Conservation (phyloP, 768 basidiomycete species). For the Trametes villosa region DNA sequence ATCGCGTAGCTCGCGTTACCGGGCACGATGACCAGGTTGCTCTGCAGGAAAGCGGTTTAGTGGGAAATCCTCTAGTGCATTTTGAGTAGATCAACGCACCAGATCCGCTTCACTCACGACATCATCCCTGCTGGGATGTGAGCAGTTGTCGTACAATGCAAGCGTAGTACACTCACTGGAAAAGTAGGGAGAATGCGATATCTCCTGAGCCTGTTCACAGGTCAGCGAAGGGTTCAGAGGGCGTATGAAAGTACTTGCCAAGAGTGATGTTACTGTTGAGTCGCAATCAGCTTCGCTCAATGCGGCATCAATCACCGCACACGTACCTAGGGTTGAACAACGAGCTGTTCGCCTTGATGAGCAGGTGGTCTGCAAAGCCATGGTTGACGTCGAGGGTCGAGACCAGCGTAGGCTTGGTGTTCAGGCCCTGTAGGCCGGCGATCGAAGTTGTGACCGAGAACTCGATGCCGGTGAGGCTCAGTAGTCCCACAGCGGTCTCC, state of each 20-base stretch:
- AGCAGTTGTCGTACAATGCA: too few species aligned
- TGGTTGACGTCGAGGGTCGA: constrained; percentile 66
- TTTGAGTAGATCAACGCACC: constrained; percentile 35
- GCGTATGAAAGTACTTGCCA: constrained; percentile 26
- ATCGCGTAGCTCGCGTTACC: constrained; percentile 62
- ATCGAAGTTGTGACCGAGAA: constrained; percentile 65
- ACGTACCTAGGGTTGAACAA: constrained; percentile 61
- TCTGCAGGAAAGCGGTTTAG: constrained; percentile 37
- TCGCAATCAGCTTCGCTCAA: constrained; percentile 19
- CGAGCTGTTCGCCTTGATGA: constrained; percentile 64
- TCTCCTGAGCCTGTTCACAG: constrained; percentile 53
- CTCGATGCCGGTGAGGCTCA: constrained; percentile 57
- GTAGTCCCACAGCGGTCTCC: constrained; percentile 65
- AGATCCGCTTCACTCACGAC: constrained; percentile 63
- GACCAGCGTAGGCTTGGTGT: constrained; percentile 58
- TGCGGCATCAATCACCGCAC: background rate
- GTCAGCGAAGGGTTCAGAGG: constrained; percentile 31
- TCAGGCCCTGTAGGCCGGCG: constrained; percentile 66
- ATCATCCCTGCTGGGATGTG: constrained; percentile 36
- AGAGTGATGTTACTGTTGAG: constrained; percentile 39
- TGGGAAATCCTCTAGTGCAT: background rate
- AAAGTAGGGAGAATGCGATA: constrained; percentile 61
- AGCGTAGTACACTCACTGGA: constrained; percentile 46
- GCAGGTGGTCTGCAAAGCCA: constrained; percentile 66
- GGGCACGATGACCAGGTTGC: constrained; percentile 59